Conservation (phyloP, 352 stramenopile genomes). For the Pythium monospermum region DNA sequence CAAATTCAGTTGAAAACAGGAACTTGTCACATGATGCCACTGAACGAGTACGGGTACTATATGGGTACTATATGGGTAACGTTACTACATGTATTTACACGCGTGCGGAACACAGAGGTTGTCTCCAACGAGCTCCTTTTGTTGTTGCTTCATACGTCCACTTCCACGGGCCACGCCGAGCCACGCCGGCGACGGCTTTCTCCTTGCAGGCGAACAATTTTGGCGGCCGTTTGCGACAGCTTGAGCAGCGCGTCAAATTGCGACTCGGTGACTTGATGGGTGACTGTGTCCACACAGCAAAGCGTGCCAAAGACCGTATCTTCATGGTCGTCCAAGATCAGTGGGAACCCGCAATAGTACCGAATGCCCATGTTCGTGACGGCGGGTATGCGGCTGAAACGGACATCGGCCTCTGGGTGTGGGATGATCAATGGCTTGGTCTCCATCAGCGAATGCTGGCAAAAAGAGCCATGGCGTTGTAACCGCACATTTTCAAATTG, state of each 20-base stretch:
- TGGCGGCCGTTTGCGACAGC: slow-evolving; percentile 36
- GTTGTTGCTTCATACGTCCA: too few relatives aligned
- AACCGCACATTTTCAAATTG: slow-evolving; percentile 27
- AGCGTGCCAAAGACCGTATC: slow-evolving; percentile 40
- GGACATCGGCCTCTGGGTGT: slow-evolving; percentile 49
- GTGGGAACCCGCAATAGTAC: slow-evolving; percentile 70
- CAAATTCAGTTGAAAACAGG: too few relatives aligned
- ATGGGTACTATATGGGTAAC: too few relatives aligned
- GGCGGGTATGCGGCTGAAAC: slow-evolving; percentile 26
- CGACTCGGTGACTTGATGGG: slow-evolving; percentile 33
- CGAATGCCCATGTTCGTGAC: slow-evolving; percentile 29
- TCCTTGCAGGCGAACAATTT: slow-evolving; percentile 28
- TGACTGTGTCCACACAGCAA: slow-evolving; percentile 32
- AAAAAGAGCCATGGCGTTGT: slow-evolving; percentile 34
- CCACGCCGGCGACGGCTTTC: too few relatives aligned
- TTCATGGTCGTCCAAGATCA: slow-evolving; percentile 27
- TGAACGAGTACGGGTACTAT: too few relatives aligned
- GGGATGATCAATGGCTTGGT: slow-evolving; percentile 48
- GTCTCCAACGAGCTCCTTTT: too few relatives aligned
- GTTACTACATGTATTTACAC: too few relatives aligned
- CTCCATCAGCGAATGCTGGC: slow-evolving; percentile 50
- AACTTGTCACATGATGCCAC: too few relatives aligned
- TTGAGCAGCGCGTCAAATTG: slow-evolving; percentile 45
- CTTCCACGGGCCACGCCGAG: too few relatives aligned
- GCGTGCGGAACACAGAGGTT: too few relatives aligned